Percentiles rank a stretch among this genome's conserved stretches.
Evolutionary conservation across 495 filamentous ascomycete genomes (phyloP).

Genomic region (Gamarada debralockiae): DNA sequence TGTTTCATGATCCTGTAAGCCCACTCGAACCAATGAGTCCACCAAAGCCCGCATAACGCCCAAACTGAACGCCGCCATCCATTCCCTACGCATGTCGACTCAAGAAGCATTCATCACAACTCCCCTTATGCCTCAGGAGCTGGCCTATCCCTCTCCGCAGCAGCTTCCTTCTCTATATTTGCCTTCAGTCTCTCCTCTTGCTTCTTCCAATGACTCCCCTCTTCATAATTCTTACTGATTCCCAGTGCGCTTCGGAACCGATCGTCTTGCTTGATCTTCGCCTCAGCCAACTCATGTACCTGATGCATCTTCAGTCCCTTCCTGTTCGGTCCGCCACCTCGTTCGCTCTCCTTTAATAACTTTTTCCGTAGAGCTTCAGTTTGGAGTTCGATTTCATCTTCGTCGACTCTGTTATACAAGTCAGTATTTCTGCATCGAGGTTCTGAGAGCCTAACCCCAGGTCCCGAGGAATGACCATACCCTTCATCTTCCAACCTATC

Average conservation of each 20-base stretch:
- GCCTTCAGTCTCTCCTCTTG: slow-evolving; percentile 68
- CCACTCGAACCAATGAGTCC: too few relatives aligned
- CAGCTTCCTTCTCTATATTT: slow-evolving; percentile 30
- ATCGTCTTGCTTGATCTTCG: slow-evolving; percentile 96
- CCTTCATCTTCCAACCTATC: slow-evolving; percentile 89
- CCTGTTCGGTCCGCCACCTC: slow-evolving; percentile 30
- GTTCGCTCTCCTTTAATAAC: slow-evolving; percentile 51
- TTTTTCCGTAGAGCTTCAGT: slow-evolving; percentile 62
- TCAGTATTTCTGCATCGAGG: slow-evolving; percentile 3
- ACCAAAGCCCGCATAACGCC: not conserved
- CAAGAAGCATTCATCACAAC: not conserved
- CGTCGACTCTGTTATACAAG: slow-evolving; percentile 50
- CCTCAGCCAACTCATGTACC: slow-evolving; percentile 92
- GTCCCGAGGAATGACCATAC: slow-evolving; percentile 36
- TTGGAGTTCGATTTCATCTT: slow-evolving; percentile 73
- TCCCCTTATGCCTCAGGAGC: not conserved
- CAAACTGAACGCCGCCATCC: not conserved
- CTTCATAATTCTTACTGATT: slow-evolving; percentile 84
- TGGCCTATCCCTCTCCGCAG: not conserved
- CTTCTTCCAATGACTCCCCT: slow-evolving; percentile 70
- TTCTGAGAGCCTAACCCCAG: not conserved
- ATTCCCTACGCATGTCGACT: not conserved
- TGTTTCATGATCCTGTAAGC: too few relatives aligned
- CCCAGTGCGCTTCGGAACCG: slow-evolving; percentile 82
- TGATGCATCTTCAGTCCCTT: slow-evolving; percentile 79